Evolutionary conservation across 306 rosid genomes (phyloP).

Genomic region (Cyclanthera cordifolia): DNA sequence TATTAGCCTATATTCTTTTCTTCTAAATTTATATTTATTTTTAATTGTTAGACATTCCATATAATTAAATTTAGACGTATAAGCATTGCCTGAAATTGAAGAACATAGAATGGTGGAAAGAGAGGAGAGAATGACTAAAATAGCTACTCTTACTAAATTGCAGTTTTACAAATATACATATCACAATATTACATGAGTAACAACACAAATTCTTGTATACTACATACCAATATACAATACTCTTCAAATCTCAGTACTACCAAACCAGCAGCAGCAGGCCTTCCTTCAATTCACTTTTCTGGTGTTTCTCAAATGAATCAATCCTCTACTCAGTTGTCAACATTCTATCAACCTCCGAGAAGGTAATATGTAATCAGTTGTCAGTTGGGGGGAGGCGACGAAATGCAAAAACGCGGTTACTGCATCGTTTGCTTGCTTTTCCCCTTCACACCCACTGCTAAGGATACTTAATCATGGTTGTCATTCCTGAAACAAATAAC

Average conservation of each 20-base stretch:
- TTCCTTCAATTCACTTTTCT: constrained; percentile 1
- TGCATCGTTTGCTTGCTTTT: neutral
- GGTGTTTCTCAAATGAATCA: too few relatives aligned
- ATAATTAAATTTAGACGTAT: too few relatives aligned
- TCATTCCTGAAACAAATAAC: constrained; percentile 13
- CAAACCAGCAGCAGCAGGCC: constrained; percentile 9
- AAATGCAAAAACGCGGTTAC: neutral
- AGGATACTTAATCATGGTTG: neutral
- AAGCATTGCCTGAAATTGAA: too few relatives aligned
- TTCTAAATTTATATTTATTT: too few relatives aligned
- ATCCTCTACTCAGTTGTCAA: too few relatives aligned
- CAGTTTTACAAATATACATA: constrained; percentile 9
- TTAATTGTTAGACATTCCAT: too few relatives aligned
- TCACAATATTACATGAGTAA: neutral
- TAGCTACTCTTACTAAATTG: neutral
- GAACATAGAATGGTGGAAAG: too few relatives aligned
- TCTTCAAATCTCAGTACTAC: neutral
- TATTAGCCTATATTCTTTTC: too few relatives aligned
- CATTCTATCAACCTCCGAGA: neutral
- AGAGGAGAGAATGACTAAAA: neutral
- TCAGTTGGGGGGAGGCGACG: neutral
- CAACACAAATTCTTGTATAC: neutral
- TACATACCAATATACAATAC: constrained; percentile 6
- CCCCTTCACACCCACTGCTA: neutral
- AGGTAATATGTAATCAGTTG: too few relatives aligned